A percentile compares a stretch with the other conserved stretches of the same genome.
Conservation (phyloP, 345 rosid genomes). For the Syzygium aromaticum region DNA sequence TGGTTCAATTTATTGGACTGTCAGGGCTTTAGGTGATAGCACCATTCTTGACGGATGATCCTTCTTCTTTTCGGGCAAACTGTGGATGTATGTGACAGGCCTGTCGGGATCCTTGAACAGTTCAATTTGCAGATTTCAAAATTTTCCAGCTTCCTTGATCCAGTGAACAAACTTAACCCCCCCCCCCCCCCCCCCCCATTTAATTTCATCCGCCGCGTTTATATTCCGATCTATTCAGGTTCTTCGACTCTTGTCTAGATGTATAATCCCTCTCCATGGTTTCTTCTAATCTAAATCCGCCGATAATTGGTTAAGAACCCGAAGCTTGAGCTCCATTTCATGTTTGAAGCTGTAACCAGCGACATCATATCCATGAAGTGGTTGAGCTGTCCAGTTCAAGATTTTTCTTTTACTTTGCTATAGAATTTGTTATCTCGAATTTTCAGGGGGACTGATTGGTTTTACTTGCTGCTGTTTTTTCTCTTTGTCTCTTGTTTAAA, state of each 20-base stretch:
- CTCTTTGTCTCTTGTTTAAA: not conserved
- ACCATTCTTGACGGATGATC: not conserved
- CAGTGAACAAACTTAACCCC: not conserved
- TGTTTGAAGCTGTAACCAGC: not conserved
- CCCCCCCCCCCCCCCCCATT: not conserved
- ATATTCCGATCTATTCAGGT: not conserved
- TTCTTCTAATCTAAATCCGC: not conserved
- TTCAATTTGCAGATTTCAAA: not conserved
- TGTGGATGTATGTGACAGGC: not conserved
- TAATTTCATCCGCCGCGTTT: not conserved
- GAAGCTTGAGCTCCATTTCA: not conserved
- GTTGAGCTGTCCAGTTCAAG: not conserved
- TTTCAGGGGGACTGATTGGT: conserved; percentile 1
- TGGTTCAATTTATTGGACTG: not conserved
- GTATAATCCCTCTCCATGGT: not conserved
- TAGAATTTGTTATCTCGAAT: not conserved
- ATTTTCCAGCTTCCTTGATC: not conserved
- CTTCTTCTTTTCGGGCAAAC: not conserved
- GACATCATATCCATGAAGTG: not conserved
- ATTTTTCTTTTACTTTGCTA: not conserved
- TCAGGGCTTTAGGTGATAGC: not conserved
- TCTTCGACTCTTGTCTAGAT: not conserved
- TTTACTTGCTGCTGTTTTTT: not conserved
- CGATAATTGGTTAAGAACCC: not conserved
- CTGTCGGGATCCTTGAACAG: not conserved